Conservation (phyloP, 225 moss, liverwort and hornwort genomes). For the Anthoceros angustus region DNA sequence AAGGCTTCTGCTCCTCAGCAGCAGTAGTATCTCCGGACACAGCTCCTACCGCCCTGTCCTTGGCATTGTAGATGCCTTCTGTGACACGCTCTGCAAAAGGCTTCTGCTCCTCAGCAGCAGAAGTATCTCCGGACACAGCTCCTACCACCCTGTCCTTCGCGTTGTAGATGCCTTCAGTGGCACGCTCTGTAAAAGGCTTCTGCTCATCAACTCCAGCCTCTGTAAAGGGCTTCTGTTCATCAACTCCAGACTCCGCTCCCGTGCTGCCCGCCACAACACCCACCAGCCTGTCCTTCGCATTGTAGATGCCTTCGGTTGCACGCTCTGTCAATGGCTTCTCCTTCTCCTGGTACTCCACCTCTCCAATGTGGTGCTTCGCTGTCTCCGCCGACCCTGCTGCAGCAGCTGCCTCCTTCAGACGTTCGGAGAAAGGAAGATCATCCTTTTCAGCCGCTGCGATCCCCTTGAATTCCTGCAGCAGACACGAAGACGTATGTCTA, state of each 20-base stretch:
- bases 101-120: neutral
- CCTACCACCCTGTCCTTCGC: neutral
- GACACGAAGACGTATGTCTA: neutral
- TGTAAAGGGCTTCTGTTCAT: neutral
- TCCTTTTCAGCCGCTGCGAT: neutral
- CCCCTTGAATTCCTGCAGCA: neutral
- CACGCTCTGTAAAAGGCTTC: neutral
- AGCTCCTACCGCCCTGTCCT: neutral
- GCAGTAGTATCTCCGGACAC: neutral
- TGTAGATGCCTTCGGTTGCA: neutral
- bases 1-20: neutral
- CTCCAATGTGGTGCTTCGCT: neutral
- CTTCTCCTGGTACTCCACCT: neutral
- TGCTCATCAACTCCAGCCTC: neutral
- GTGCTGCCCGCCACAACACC: neutral
- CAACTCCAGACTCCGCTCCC: neutral
- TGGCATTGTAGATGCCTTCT: neutral
- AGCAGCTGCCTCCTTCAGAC: neutral
- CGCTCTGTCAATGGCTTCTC: neutral
- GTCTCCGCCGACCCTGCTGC: neutral
- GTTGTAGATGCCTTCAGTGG: neutral
- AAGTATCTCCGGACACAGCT: neutral
- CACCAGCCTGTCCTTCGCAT: neutral
- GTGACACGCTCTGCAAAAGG: neutral
- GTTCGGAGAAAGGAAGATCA: neutral